These are phyloP conservation scores for Dipteronia sinensis DNA, from an alignment of 345 rosid genomes.

Conservation along the genomic window DNA sequence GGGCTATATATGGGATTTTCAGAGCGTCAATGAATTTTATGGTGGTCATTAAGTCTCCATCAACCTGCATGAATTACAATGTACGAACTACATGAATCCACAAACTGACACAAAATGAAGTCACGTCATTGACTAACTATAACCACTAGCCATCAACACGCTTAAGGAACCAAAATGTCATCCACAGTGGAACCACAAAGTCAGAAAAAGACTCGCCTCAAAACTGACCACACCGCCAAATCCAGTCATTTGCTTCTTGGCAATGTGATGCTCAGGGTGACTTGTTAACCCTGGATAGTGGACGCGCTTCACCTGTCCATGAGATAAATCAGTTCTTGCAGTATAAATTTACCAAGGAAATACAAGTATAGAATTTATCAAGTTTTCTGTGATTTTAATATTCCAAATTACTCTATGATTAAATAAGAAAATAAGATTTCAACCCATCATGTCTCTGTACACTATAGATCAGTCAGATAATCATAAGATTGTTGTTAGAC, in stretches of 20 bases:
- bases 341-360: background rate
- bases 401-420: background rate
- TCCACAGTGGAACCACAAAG: background rate
- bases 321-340: conserved; percentile 10
- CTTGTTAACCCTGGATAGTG: conserved; percentile 91
- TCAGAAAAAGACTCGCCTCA: conserved; percentile 55
- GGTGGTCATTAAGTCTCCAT: conserved; percentile 78
- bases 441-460: background rate
- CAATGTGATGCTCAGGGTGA: conserved; percentile 93
- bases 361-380: background rate
- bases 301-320: conserved; percentile 74
- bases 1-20: conserved; percentile 96
- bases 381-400: background rate
- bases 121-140: background rate
- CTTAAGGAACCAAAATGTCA: background rate
- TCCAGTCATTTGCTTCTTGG: conserved; percentile 95
- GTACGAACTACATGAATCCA: conserved; percentile 8
- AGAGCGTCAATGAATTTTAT: conserved; percentile 78
- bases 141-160: background rate
- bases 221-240: conserved; percentile 99
- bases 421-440: background rate
- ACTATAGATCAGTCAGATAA: background rate
- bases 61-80: conserved; percentile 44
- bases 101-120: background rate
- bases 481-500: background rate